phyloP scores from a whole-genome alignment of 345 rosid genomes.

The Euphorbia lathyris region DNA sequence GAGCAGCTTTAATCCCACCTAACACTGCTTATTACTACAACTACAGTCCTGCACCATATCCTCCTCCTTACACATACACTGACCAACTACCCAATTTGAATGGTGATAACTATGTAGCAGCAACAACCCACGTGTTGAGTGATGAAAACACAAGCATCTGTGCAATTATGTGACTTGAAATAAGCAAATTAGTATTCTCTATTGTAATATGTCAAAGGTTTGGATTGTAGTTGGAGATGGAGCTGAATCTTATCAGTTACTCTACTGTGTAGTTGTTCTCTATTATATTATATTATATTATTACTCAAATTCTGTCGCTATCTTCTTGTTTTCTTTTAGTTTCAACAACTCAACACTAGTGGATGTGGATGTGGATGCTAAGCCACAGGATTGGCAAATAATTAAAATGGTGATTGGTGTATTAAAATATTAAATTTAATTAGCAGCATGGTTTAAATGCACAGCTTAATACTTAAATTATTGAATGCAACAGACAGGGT shows the following conservation, averaged over 20 bases:
- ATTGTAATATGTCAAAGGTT: slow-evolving; percentile 4
- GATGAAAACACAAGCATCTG: slow-evolving; percentile 49
- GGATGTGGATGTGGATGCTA: too few relatives aligned
- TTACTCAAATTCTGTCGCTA: not conserved
- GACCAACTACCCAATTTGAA: slow-evolving; percentile 27
- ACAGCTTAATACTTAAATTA: not conserved
- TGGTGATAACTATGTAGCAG: slow-evolving; percentile 26
- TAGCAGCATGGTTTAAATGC: not conserved
- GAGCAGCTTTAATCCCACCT: slow-evolving; percentile 46
- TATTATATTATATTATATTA: not conserved
- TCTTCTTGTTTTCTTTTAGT: not conserved
- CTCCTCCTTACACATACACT: slow-evolving; percentile 36
- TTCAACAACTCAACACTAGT: not conserved
- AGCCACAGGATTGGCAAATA: not conserved
- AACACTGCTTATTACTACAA: slow-evolving; percentile 60
- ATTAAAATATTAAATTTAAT: not conserved
- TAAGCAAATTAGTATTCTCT: slow-evolving; percentile 15
- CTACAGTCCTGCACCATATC: slow-evolving; percentile 36
- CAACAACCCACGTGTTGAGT: slow-evolving; percentile 40
- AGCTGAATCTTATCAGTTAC: slow-evolving; percentile 19
- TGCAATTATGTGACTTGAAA: slow-evolving; percentile 45
- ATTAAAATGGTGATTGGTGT: too few relatives aligned
- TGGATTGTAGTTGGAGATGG: slow-evolving; percentile 13
- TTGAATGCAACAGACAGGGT: slow-evolving; percentile 11
- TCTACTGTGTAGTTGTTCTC: slow-evolving; percentile 22